Conservation (phyloP, 1,284 basidiomycete genomes). For the Phellopilus nigrolimitatus region DNA sequence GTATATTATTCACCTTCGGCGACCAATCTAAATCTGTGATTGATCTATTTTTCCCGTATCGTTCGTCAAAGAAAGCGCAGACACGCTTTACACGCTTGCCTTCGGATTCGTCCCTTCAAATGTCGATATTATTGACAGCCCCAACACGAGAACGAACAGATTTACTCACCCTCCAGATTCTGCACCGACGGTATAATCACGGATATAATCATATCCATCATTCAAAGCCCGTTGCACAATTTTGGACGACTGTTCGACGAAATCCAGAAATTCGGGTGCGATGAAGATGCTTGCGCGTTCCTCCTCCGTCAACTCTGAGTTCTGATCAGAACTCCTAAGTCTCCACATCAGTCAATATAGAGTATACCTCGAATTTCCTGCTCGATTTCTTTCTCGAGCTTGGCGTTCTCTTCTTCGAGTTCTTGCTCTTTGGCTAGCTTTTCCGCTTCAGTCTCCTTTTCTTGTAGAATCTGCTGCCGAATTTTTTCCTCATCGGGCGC, state of each 20-base stretch:
- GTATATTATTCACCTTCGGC: slow-evolving; percentile 60
- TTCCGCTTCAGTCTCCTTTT: slow-evolving; percentile 63
- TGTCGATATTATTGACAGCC: slow-evolving; percentile 10
- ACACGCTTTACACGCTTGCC: slow-evolving; percentile 83
- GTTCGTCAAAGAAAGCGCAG: slow-evolving; percentile 86
- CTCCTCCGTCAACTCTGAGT: slow-evolving; percentile 76
- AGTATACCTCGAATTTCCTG: slow-evolving; percentile 68
- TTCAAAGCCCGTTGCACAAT: slow-evolving; percentile 95
- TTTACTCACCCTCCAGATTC: slow-evolving; percentile 65
- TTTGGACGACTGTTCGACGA: slow-evolving; percentile 92
- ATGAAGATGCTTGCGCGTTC: slow-evolving; percentile 78
- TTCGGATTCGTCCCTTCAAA: slow-evolving; percentile 78
- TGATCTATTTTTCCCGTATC: slow-evolving; percentile 85
- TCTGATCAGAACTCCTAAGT: slow-evolving; percentile 7
- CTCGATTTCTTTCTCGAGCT: slow-evolving; percentile 77
- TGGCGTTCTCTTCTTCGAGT: slow-evolving; percentile 73
- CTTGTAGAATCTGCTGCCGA: slow-evolving; percentile 61
- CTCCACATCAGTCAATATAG: background rate
- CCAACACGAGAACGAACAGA: background rate
- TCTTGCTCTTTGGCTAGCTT: slow-evolving; percentile 71
- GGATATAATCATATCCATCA: slow-evolving; percentile 94
- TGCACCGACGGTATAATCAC: slow-evolving; percentile 86
- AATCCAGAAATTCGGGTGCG: slow-evolving; percentile 87
- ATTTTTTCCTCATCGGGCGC: slow-evolving; percentile 66
- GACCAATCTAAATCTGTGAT: slow-evolving; percentile 98